Conservation (phyloP, 164 flowering plant species). For the Tetrastigma voinierianum region DNA sequence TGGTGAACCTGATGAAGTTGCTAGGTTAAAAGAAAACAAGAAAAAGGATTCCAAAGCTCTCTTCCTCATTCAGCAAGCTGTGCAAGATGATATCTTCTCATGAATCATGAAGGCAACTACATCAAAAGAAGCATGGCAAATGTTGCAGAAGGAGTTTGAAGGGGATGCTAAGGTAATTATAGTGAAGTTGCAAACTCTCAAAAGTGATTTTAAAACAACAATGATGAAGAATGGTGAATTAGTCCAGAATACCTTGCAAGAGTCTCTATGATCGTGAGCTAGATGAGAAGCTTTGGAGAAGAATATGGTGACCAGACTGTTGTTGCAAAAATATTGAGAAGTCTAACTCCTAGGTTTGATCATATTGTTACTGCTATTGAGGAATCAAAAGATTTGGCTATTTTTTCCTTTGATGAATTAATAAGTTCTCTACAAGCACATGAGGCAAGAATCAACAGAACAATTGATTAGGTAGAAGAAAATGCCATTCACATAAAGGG, state of each 20-base stretch:
- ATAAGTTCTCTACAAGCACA: constrained; percentile 6
- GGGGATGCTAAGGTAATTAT: background rate
- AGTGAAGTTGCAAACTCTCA: constrained; percentile 4
- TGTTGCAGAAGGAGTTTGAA: background rate
- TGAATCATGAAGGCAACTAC: background rate
- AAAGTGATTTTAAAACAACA: constrained; percentile 6
- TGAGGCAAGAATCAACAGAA: background rate
- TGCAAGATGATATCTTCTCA: constrained; percentile 2
- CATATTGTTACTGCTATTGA: too few species aligned
- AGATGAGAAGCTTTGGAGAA: constrained; percentile 6
- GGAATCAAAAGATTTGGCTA: constrained; percentile 9
- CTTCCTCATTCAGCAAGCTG: constrained; percentile 6
- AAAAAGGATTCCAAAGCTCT: constrained; percentile 10
- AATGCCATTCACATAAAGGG: background rate
- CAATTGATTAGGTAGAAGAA: background rate
- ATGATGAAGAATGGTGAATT: background rate
- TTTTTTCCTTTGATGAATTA: background rate
- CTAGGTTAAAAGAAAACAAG: background rate
- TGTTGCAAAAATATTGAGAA: constrained; percentile 9
- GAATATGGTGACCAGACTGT: constrained; percentile 5
- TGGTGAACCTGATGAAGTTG: background rate
- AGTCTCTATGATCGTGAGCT: background rate
- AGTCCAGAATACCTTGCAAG: constrained; percentile 1
- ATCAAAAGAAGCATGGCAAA: constrained; percentile 5
- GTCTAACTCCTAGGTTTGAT: too few species aligned